These are phyloP conservation scores for Chlamydomonas eustigma DNA, from an alignment of 139 green algal species.

Conservation along the genomic window DNA sequence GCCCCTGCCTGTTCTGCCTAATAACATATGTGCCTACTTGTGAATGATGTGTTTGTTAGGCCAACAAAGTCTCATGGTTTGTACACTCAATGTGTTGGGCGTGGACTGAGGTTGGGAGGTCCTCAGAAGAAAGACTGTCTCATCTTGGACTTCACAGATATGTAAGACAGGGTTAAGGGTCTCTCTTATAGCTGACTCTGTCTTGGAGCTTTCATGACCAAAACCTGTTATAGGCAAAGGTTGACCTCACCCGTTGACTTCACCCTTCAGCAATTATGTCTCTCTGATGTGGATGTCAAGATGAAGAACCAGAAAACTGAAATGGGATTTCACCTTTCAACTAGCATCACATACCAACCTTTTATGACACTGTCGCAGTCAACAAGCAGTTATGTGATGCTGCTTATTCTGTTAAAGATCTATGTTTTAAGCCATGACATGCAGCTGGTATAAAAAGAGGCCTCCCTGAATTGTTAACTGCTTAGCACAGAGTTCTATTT, in stretches of 20 bases:
- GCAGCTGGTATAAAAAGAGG: background rate
- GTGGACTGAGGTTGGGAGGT: constrained; percentile 10
- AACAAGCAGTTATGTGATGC: background rate
- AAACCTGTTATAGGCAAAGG: too few species aligned
- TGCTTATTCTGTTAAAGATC: background rate
- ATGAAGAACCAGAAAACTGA: background rate
- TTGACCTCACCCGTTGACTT: too few species aligned
- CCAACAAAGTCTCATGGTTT: constrained; percentile 3
- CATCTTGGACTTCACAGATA: constrained; percentile 26
- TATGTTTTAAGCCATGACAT: background rate
- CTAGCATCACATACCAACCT: too few species aligned
- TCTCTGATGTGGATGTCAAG: background rate
- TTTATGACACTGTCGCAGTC: too few species aligned
- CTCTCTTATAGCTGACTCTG: too few species aligned
- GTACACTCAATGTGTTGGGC: constrained; percentile 23
- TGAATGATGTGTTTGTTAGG: background rate
- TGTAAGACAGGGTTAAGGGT: too few species aligned
- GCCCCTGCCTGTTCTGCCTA: background rate
- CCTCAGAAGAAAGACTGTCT: constrained; percentile 24
- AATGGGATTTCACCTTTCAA: too few species aligned
- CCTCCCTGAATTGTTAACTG: background rate
- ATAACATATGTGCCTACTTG: background rate
- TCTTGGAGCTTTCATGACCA: too few species aligned
- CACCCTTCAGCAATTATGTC: too few species aligned
- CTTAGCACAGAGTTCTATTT: background rate